phyloP scores from a whole-genome alignment of 805 yeast species.

The Priceomyces fermenticarens region DNA sequence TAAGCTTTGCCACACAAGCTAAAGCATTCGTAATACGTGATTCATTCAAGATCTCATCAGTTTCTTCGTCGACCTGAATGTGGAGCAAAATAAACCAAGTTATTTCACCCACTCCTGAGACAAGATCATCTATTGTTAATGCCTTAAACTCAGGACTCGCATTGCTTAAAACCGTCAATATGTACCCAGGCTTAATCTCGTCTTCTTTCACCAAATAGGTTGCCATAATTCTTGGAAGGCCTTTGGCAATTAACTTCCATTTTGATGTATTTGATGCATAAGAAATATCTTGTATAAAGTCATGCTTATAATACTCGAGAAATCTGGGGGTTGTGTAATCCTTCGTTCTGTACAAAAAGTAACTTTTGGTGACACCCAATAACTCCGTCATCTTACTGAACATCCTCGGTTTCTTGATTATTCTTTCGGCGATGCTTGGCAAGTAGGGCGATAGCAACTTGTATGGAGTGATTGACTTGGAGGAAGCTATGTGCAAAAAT shows the following conservation, averaged over 20 bases:
- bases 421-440: constrained; percentile 63
- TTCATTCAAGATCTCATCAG: constrained; percentile 26
- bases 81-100: constrained; percentile 34
- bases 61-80: constrained; percentile 28
- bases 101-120: constrained; percentile 36
- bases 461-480: constrained; percentile 66
- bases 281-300: constrained; percentile 63
- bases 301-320: constrained; percentile 61
- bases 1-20: constrained; percentile 31
- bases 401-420: constrained; percentile 58
- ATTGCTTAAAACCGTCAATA: constrained; percentile 51
- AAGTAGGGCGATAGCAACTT: constrained; percentile 76
- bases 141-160: constrained; percentile 47
- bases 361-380: constrained; percentile 57
- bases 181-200: constrained; percentile 45
- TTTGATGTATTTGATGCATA: constrained; percentile 44
- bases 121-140: constrained; percentile 28
- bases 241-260: constrained; percentile 45
- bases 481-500: constrained; percentile 54
- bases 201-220: constrained; percentile 51
- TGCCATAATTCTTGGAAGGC: constrained; percentile 55
- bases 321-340: constrained; percentile 75
- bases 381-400: constrained; percentile 61
- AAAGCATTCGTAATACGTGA: constrained; percentile 42
- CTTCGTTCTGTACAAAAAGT: constrained; percentile 66